Conservation (phyloP, 768 basidiomycete species). For the Russula vinacea region DNA sequence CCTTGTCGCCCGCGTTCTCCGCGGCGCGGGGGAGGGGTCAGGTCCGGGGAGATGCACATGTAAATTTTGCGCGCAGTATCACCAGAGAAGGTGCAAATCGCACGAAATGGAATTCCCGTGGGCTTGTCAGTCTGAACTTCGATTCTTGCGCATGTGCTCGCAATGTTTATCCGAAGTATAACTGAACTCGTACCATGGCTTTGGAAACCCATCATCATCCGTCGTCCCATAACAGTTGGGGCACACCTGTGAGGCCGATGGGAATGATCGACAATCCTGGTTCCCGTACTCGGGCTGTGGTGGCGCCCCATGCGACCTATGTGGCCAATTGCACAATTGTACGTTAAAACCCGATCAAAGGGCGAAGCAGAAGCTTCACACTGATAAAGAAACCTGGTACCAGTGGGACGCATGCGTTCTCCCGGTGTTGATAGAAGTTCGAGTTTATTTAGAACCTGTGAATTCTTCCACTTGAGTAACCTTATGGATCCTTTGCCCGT, state of each 20-base stretch:
- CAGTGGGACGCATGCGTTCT: slow-evolving; percentile 1
- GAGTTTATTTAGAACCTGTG: not conserved
- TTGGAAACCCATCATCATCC: not conserved
- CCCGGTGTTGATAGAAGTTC: slow-evolving; percentile 1
- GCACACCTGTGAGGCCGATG: not conserved
- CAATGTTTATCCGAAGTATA: slow-evolving; percentile 4
- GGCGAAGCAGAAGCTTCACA: slow-evolving; percentile 5
- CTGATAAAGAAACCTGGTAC: not conserved
- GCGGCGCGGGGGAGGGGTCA: slow-evolving; percentile 5
- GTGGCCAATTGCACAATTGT: not conserved
- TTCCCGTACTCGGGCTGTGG: not conserved
- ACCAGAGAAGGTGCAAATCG: slow-evolving; percentile 12
- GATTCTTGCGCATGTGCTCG: not conserved
- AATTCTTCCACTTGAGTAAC: not conserved
- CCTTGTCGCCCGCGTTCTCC: slow-evolving; percentile 12
- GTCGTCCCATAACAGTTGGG: not conserved
- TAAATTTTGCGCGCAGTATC: not conserved
- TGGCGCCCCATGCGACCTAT: slow-evolving; percentile 3
- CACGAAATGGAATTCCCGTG: slow-evolving; percentile 13
- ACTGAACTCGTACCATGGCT: slow-evolving; percentile 2
- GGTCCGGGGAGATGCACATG: slow-evolving; percentile 1
- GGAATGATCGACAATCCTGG: not conserved
- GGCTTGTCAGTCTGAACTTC: not conserved
- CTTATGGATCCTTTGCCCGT: not conserved
- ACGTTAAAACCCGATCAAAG: slow-evolving; percentile 13